These are phyloP conservation scores for Debaryomyces nepalensis DNA, from an alignment of 1,139 yeast species.

Conservation along the genomic window DNA sequence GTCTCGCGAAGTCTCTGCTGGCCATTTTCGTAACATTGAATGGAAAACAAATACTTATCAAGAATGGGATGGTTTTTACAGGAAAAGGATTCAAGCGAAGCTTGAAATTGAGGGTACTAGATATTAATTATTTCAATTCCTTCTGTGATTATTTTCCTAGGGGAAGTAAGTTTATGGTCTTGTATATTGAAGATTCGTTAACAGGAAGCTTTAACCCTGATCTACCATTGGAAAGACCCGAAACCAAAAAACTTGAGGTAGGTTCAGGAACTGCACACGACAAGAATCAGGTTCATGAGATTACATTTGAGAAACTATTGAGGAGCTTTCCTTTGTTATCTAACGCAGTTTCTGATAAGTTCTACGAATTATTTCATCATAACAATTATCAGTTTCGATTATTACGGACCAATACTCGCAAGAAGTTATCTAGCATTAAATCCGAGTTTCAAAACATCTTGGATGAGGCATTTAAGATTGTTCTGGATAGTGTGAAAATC, in stretches of 20 bases:
- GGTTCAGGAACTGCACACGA: too few species aligned
- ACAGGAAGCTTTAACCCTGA: conserved; percentile 34
- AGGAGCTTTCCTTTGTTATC: conserved; percentile 53
- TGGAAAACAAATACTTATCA: conserved; percentile 60
- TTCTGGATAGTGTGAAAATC: conserved; percentile 46
- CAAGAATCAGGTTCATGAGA: conserved; percentile 13
- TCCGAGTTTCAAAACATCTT: conserved; percentile 40
- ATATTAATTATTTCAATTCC: conserved; percentile 49
- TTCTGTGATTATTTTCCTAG: conserved; percentile 52
- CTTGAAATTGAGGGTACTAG: conserved; percentile 47
- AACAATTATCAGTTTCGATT: conserved; percentile 41
- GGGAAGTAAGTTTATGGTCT: conserved; percentile 55
- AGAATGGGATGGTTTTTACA: conserved; percentile 58
- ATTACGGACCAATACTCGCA: conserved; percentile 36
- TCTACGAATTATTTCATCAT: conserved; percentile 48
- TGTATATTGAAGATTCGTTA: conserved; percentile 57
- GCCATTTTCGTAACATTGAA: conserved; percentile 60
- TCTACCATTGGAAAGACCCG: background rate
- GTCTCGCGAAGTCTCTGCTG: conserved; percentile 48
- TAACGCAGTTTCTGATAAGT: conserved; percentile 51
- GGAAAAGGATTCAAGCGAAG: conserved; percentile 62
- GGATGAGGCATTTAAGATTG: conserved; percentile 42
- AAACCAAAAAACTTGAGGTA: too few species aligned
- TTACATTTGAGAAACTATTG: conserved; percentile 49
- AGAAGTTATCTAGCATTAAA: conserved; percentile 32